Conservation (phyloP, 106 monocot genomes). For the Allium cepa region DNA sequence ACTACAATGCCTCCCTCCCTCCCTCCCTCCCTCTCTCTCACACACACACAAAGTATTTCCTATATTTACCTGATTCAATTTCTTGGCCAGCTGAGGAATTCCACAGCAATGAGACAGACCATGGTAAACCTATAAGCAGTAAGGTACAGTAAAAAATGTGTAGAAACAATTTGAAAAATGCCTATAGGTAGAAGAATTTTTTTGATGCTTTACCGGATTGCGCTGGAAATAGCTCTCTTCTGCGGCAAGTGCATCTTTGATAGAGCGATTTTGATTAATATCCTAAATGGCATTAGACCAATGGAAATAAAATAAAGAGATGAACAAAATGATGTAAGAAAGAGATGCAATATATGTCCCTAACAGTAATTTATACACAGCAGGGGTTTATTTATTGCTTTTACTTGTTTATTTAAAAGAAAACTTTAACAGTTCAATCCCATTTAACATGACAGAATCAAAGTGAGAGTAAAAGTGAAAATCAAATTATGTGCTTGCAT, state of each 20-base stretch:
- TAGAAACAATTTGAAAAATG: not conserved
- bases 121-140: constrained; percentile 61
- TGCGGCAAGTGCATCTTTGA: constrained; percentile 81
- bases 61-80: constrained; percentile 76
- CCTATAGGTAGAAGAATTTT: not conserved
- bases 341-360: not conserved
- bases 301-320: not conserved
- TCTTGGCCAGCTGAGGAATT: constrained; percentile 86
- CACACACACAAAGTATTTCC: no score
- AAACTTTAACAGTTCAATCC: no score
- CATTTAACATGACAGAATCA: no score
- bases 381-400: no score
- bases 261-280: constrained; percentile 66
- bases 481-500: no score
- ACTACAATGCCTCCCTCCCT: not conserved
- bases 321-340: not conserved
- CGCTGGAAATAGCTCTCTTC: constrained; percentile 84
- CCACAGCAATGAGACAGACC: constrained; percentile 92
- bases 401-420: no score
- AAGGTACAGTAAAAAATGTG: constrained; percentile 1
- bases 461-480: no score
- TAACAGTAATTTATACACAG: no score
- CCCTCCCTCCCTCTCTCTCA: no score
- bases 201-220: constrained; percentile 43
- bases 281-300: constrained; percentile 39